These are phyloP conservation scores for Linderniella brevidens DNA, from an alignment of 257 asterid genomes.

Conservation along the genomic window DNA sequence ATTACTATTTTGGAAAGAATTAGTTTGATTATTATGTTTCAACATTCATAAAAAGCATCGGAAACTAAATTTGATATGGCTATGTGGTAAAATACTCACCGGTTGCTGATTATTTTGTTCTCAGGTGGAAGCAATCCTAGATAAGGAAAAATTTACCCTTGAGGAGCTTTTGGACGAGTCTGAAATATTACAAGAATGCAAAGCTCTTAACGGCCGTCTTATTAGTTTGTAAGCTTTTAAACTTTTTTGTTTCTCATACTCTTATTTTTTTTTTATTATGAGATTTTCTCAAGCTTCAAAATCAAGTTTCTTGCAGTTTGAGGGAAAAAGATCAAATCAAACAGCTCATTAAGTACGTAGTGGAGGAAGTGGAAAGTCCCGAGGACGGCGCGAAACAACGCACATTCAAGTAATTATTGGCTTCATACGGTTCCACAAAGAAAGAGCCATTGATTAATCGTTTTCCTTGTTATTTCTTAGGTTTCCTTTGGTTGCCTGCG, in stretches of 20 bases:
- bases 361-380: conserved; percentile 74
- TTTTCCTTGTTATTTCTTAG: conserved; percentile 18
- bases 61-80: too few relatives aligned
- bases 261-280: not conserved
- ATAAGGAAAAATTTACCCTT: conserved; percentile 57
- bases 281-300: not conserved
- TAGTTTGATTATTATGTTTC: too few relatives aligned
- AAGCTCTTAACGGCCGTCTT: conserved; percentile 84
- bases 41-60: too few relatives aligned
- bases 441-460: not conserved
- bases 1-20: too few relatives aligned
- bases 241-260: conserved; percentile 4
- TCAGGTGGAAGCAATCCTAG: conserved; percentile 85
- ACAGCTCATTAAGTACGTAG: conserved; percentile 53
- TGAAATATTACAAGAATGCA: conserved; percentile 93
- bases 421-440: not conserved
- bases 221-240: conserved; percentile 50
- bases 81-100: too few relatives aligned
- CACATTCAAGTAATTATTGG: conserved; percentile 50
- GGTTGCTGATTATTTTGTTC: conserved; percentile 2
- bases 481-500: conserved; percentile 85
- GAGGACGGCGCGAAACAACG: conserved; percentile 63
- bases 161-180: conserved; percentile 91
- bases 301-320: conserved; percentile 32
- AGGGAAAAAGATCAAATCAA: conserved; percentile 59